These are phyloP conservation scores for Candida anutae DNA, from an alignment of 1,139 yeast genomes.

Conservation along the genomic window DNA sequence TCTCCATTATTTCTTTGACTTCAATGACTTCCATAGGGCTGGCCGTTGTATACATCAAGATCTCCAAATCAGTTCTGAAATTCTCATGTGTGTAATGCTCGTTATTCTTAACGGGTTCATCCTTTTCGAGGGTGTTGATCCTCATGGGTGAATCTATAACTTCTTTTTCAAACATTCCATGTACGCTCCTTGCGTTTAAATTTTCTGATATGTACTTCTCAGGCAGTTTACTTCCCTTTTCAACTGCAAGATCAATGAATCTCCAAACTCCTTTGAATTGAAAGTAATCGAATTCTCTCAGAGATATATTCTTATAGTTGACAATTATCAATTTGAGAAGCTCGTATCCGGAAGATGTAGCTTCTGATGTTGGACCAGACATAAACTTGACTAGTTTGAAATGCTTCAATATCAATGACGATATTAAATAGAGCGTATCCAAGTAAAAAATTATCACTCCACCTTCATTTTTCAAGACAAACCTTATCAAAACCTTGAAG, in stretches of 20 bases:
- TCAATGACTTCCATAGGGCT: conserved; percentile 12
- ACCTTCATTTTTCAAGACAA: conserved; percentile 33
- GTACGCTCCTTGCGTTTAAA: neutral
- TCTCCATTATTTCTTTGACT: conserved; percentile 10
- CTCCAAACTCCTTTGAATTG: conserved; percentile 29
- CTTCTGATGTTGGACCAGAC: conserved; percentile 16
- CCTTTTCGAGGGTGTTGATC: conserved; percentile 15
- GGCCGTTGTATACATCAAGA: conserved; percentile 9
- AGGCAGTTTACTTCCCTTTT: conserved; percentile 7
- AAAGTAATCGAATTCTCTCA: conserved; percentile 26
- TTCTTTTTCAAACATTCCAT: conserved; percentile 11
- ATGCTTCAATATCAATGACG: conserved; percentile 28
- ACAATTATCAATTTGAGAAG: conserved; percentile 25
- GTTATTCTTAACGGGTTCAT: conserved; percentile 8
- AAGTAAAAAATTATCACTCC: conserved; percentile 34
- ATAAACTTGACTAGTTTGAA: conserved; percentile 30
- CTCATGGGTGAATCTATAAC: conserved; percentile 31
- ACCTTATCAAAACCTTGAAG: conserved; percentile 30
- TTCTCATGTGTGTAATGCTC: conserved; percentile 18
- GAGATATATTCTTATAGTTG: conserved; percentile 27
- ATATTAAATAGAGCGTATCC: conserved; percentile 32
- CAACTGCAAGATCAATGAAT: conserved; percentile 26
- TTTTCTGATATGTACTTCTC: neutral
- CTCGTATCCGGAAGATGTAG: conserved; percentile 26
- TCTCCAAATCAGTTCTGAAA: conserved; percentile 23